Conservation (phyloP, 2,329 filamentous ascomycete species). For the Pseudocercospora eumusae region DNA sequence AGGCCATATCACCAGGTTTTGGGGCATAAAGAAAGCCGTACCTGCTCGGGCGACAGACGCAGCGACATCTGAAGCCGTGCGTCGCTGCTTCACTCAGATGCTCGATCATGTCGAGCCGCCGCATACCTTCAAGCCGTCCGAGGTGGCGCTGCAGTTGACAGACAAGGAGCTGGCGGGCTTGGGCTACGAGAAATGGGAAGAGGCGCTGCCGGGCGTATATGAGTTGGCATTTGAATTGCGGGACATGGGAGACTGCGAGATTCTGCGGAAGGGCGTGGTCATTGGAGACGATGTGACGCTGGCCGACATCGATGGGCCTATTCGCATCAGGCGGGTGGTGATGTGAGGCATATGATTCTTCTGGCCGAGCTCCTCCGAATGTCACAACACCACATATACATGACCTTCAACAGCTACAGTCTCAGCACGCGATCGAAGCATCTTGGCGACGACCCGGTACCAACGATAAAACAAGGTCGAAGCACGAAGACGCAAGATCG, state of each 20-base stretch:
- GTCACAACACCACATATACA: neutral
- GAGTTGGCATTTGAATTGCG: constrained; percentile 49
- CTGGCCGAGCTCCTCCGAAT: neutral
- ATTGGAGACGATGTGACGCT: constrained; percentile 40
- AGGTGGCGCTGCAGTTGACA: constrained; percentile 50
- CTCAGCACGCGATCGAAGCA: neutral
- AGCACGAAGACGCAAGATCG: neutral
- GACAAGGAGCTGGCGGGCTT: constrained; percentile 42
- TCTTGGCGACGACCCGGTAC: neutral
- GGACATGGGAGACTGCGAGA: constrained; percentile 49
- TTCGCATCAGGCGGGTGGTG: constrained; percentile 42
- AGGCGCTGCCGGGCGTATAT: constrained; percentile 50
- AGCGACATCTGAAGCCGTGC: constrained; percentile 32
- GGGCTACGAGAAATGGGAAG: constrained; percentile 47
- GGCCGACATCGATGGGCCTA: constrained; percentile 49
- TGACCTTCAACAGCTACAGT: neutral
- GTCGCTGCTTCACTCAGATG: constrained; percentile 32
- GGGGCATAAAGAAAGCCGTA: constrained; percentile 22
- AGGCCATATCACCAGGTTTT: constrained; percentile 2
- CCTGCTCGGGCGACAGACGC: constrained; percentile 32
- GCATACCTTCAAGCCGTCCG: constrained; percentile 55
- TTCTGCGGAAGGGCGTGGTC: constrained; percentile 51
- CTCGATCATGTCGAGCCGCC: constrained; percentile 43
- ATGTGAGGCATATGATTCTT: constrained; percentile 12
- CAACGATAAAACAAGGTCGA: neutral